A percentile compares a stretch with the other conserved stretches of the same genome.
Conservation (phyloP, 2,329 filamentous ascomycete genomes). For the Colletotrichum limetticola region DNA sequence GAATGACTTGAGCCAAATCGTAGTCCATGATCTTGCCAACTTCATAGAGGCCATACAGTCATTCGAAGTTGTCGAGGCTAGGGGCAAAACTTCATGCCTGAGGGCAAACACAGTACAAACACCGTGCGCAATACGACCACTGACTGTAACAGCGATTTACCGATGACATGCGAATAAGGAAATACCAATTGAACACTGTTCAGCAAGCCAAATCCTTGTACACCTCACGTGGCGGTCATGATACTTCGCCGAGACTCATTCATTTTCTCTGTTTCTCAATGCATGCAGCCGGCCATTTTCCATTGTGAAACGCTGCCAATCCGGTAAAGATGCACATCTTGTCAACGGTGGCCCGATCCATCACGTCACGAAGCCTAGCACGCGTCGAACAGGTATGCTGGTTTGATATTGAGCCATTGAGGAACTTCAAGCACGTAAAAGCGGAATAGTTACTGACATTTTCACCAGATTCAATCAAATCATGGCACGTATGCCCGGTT, state of each 20-base stretch:
- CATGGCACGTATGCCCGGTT: not conserved
- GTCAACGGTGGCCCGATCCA: not conserved
- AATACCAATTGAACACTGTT: not conserved
- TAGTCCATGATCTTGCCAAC: not conserved
- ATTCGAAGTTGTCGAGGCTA: not conserved
- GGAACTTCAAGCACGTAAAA: not conserved
- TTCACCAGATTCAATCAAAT: not conserved
- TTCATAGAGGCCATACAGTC: not conserved
- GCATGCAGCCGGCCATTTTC: not conserved
- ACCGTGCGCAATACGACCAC: not conserved
- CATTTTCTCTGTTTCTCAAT: not conserved
- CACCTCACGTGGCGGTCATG: not conserved
- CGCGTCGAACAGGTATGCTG: not conserved
- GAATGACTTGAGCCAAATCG: not conserved
- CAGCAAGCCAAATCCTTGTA: not conserved
- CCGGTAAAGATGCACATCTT: not conserved
- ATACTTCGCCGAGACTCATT: no score
- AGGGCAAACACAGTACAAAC: not conserved
- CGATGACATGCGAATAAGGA: not conserved
- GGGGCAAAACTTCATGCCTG: not conserved
- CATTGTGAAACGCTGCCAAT: not conserved
- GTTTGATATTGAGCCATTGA: not conserved
- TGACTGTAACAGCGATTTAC: not conserved
- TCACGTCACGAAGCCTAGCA: not conserved
- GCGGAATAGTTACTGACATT: not conserved